Percentiles rank a stretch among this genome's conserved stretches.
Conservation (phyloP, 305 asterid genomes). For the Withania somnifera region DNA sequence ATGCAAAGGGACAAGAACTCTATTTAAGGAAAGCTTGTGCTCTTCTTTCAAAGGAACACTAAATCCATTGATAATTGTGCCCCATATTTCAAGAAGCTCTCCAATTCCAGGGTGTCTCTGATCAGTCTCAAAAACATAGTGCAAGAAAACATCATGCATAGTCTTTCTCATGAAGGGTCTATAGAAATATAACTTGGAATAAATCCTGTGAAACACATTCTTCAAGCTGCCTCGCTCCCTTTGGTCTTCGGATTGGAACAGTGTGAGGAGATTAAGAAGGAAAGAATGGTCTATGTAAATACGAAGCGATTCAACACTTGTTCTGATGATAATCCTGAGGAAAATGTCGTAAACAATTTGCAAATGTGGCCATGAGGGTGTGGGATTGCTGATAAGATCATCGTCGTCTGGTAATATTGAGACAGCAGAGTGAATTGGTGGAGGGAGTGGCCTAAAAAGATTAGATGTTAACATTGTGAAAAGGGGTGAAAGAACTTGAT, state of each 20-base stretch:
- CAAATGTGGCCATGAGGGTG: slow-evolving; percentile 60
- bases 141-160: slow-evolving; percentile 56
- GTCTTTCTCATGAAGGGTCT: slow-evolving; percentile 71
- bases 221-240: slow-evolving; percentile 62
- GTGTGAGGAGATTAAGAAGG: slow-evolving; percentile 39
- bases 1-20: slow-evolving; percentile 58
- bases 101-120: slow-evolving; percentile 58
- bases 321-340: slow-evolving; percentile 22
- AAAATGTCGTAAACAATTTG: slow-evolving; percentile 60
- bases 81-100: slow-evolving; percentile 70
- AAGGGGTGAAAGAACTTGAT: slow-evolving; percentile 32
- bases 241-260: slow-evolving; percentile 59
- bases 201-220: slow-evolving; percentile 51
- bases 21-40: slow-evolving; percentile 52
- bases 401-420: slow-evolving; percentile 50
- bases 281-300: slow-evolving; percentile 32
- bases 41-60: slow-evolving; percentile 66
- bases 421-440: slow-evolving; percentile 21
- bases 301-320: slow-evolving; percentile 23
- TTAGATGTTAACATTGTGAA: slow-evolving; percentile 45
- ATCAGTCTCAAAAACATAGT: slow-evolving; percentile 40
- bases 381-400: slow-evolving; percentile 31
- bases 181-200: slow-evolving; percentile 36
- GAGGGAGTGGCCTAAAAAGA: slow-evolving; percentile 61
- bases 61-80: slow-evolving; percentile 65